Evolutionary conservation across 495 filamentous ascomycete species (phyloP).

Genomic region (Lophiostoma macrostomum): DNA sequence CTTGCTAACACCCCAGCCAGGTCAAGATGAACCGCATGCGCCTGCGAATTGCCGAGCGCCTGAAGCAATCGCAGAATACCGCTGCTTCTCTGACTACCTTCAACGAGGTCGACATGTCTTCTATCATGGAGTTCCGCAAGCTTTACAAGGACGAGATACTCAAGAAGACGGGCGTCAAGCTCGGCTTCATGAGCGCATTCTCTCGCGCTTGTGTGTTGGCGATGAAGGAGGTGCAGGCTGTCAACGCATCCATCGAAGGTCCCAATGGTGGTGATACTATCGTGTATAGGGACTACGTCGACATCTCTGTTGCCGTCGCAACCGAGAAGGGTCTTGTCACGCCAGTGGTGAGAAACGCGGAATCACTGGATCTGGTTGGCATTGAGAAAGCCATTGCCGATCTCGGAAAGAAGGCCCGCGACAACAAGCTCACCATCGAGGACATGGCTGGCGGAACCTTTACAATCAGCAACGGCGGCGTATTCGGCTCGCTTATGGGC

Average conservation of each 20-base stretch:
- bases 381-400: slow-evolving; percentile 93
- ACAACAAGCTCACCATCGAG: slow-evolving; percentile 96
- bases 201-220: slow-evolving; percentile 86
- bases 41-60: slow-evolving; percentile 89
- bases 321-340: slow-evolving; percentile 98
- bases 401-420: slow-evolving; percentile 93
- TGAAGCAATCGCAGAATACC: slow-evolving; percentile 99
- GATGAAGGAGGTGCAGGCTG: slow-evolving; percentile 91
- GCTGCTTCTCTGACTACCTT: slow-evolving; percentile 97
- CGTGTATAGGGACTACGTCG: slow-evolving; percentile 96
- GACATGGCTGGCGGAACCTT: slow-evolving; percentile 99
- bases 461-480: slow-evolving; percentile 91
- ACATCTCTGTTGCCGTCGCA: slow-evolving; percentile 94
- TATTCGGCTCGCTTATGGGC: slow-evolving; percentile 84
- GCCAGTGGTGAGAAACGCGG: slow-evolving; percentile 90
- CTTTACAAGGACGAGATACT: slow-evolving; percentile 93
- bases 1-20: slow-evolving; percentile 42
- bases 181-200: slow-evolving; percentile 98
- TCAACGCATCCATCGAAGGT: slow-evolving; percentile 97
- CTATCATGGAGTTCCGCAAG: slow-evolving; percentile 94
- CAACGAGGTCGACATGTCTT: slow-evolving; percentile 99
- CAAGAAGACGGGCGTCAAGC: slow-evolving; percentile 95
- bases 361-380: slow-evolving; percentile 77
- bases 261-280: slow-evolving; percentile 94
- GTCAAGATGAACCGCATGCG: slow-evolving; percentile 99